Evolutionary conservation across 1,139 yeast species (phyloP).

Genomic region (Insectozyma bohioensis): DNA sequence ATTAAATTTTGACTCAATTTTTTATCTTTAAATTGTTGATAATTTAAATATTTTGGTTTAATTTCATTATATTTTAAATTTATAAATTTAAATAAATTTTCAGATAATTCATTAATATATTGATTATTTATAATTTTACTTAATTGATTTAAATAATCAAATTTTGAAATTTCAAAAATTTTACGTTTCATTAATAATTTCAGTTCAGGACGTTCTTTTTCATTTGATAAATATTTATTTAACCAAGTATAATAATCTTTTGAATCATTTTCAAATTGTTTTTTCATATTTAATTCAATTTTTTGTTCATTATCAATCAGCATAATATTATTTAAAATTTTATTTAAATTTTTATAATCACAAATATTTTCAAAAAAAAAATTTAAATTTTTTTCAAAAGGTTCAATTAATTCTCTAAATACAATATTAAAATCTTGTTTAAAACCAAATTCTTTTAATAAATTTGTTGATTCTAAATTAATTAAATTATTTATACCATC

Average conservation of each 20-base stretch:
- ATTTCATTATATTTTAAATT: slow-evolving; percentile 20
- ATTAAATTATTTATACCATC: slow-evolving; percentile 24
- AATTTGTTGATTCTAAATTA: slow-evolving; percentile 23
- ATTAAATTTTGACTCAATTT: slow-evolving; percentile 24
- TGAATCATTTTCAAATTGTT: slow-evolving; percentile 69
- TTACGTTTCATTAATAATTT: slow-evolving; percentile 61
- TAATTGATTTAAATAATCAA: slow-evolving; percentile 68
- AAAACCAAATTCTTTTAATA: slow-evolving; percentile 24
- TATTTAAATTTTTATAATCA: slow-evolving; percentile 22
- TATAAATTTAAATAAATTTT: slow-evolving; percentile 39
- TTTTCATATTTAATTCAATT: slow-evolving; percentile 27
- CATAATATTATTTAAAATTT: slow-evolving; percentile 12
- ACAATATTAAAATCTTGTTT: slow-evolving; percentile 20
- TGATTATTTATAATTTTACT: slow-evolving; percentile 58
- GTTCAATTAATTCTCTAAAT: slow-evolving; percentile 27
- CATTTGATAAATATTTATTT: slow-evolving; percentile 64
- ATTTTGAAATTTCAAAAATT: slow-evolving; percentile 64
- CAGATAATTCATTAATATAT: slow-evolving; percentile 41
- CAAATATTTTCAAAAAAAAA: slow-evolving; percentile 35
- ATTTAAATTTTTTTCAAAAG: slow-evolving; percentile 32
- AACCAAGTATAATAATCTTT: slow-evolving; percentile 77
- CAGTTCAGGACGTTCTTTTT: slow-evolving; percentile 60
- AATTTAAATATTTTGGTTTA: slow-evolving; percentile 19
- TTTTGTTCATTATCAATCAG: slow-evolving; percentile 6
- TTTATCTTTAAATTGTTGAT: slow-evolving; percentile 20